These are phyloP conservation scores for Penicillium desertorum DNA, from an alignment of 495 filamentous ascomycete genomes.

Conservation along the genomic window DNA sequence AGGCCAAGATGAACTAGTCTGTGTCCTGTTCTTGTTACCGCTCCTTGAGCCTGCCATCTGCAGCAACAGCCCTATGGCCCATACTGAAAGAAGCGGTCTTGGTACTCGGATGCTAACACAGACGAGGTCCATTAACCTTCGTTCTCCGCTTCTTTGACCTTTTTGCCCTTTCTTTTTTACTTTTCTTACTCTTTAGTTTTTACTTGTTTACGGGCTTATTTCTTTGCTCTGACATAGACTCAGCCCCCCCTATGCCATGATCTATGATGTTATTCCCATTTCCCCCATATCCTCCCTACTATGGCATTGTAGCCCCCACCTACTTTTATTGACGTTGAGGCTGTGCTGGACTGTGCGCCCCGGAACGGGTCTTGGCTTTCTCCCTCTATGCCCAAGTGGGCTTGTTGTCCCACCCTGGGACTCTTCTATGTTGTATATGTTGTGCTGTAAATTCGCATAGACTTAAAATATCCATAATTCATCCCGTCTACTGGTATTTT, in stretches of 20 bases:
- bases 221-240: not conserved
- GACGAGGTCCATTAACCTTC: not conserved
- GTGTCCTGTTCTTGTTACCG: slow-evolving; percentile 7
- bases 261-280: not conserved
- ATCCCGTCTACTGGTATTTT: not conserved
- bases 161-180: not conserved
- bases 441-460: not conserved
- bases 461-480: not conserved
- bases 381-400: not conserved
- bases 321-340: not conserved
- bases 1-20: slow-evolving; percentile 1
- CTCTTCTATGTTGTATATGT: not conserved
- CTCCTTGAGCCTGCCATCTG: slow-evolving; percentile 7
- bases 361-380: slow-evolving; percentile 4
- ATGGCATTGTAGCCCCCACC: not conserved
- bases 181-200: too few relatives aligned
- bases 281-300: not conserved
- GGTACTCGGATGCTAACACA: not conserved
- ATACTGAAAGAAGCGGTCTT: slow-evolving; percentile 12
- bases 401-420: slow-evolving; percentile 1
- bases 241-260: not conserved
- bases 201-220: not conserved
- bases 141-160: slow-evolving; percentile 4
- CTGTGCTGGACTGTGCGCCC: slow-evolving; percentile 16
- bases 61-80: slow-evolving; percentile 12